Percentiles rank a stretch among this genome's conserved stretches.
Evolutionary conservation across 306 rosid genomes (phyloP).

Genomic region (Bauhinia variegata): DNA sequence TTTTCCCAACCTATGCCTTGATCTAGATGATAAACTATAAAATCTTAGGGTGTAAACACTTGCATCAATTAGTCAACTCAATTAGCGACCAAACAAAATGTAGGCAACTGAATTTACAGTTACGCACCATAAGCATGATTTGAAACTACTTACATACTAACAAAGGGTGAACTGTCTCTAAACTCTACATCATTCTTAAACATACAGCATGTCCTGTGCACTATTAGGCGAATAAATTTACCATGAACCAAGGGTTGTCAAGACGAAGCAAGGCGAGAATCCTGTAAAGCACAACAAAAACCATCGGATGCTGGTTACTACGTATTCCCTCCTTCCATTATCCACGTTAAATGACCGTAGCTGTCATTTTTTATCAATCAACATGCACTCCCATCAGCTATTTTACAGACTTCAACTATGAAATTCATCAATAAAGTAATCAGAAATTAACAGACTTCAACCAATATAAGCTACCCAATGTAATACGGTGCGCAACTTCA

Average conservation of each 20-base stretch:
- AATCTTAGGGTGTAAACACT: background rate
- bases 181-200: constrained; percentile 14
- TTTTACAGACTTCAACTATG: background rate
- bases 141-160: background rate
- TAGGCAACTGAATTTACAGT: too few species aligned
- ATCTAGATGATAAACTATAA: too few species aligned
- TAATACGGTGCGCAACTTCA: constrained; percentile 85
- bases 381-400: constrained; percentile 13
- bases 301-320: constrained; percentile 82
- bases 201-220: background rate
- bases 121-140: background rate
- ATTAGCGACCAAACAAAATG: background rate
- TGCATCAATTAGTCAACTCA: background rate
- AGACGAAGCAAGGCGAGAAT: constrained; percentile 64
- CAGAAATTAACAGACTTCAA: background rate
- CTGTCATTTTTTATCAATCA: constrained; percentile 43
- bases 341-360: constrained; percentile 96
- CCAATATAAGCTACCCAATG: constrained; percentile 57
- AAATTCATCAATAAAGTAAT: constrained; percentile 13
- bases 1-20: too few species aligned
- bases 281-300: constrained; percentile 75
- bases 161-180: background rate
- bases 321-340: constrained; percentile 90
- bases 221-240: constrained; percentile 33
- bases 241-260: constrained; percentile 84